Evolutionary conservation across 805 yeast genomes (phyloP).

Genomic region (Candida corydali): DNA sequence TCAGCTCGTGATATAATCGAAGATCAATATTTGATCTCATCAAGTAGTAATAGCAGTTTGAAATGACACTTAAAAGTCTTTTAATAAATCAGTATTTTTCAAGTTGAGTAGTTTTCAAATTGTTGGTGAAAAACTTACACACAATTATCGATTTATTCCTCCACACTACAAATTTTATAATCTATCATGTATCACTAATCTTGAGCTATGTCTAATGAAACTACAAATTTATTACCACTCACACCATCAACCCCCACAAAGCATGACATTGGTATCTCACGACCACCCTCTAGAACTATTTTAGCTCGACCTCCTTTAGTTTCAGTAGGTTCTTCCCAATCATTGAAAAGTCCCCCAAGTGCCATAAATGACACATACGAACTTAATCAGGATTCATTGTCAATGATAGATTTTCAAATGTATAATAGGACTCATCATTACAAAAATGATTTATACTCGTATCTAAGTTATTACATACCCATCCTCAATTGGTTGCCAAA

Average conservation of each 20-base stretch:
- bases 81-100: no score
- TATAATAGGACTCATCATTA: slow-evolving; percentile 6
- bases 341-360: slow-evolving; percentile 16
- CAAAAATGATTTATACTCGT: slow-evolving; percentile 20
- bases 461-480: slow-evolving; percentile 29
- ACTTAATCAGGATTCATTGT: slow-evolving; percentile 8
- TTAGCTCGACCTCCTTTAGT: slow-evolving; percentile 21
- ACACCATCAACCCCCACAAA: slow-evolving; percentile 2
- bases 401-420: slow-evolving; percentile 10
- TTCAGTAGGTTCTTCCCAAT: slow-evolving; percentile 24
- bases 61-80: no score
- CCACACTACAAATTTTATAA: no score
- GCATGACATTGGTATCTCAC: slow-evolving; percentile 4
- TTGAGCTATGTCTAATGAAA: slow-evolving; percentile 9
- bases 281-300: background rate
- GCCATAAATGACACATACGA: no score
- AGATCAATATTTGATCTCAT: no score
- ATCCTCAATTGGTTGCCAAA: slow-evolving; percentile 28
- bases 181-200: no score
- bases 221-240: slow-evolving; percentile 5
- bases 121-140: no score
- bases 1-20: no score
- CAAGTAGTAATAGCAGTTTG: no score
- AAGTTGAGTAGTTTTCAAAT: no score
- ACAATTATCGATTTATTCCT: no score